Percentiles rank a stretch among this genome's conserved stretches.
phyloP scores from a whole-genome alignment of 805 yeast genomes.

The Crinitomyces ghanaensis region DNA sequence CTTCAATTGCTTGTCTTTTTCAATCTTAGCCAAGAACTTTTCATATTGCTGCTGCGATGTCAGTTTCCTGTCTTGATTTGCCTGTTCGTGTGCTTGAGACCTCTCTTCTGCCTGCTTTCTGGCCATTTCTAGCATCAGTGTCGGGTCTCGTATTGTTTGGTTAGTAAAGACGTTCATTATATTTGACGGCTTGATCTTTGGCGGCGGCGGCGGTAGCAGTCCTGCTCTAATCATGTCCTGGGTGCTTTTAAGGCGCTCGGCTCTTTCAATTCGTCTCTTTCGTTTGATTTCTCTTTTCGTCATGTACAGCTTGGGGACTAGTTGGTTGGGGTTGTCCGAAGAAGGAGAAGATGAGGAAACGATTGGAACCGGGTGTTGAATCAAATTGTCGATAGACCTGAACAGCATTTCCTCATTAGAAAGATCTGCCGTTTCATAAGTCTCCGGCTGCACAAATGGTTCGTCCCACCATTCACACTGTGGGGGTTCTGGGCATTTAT shows the following conservation, averaged over 20 bases:
- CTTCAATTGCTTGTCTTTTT: conserved; percentile 36
- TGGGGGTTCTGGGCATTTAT: conserved; percentile 43
- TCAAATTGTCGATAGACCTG: conserved; percentile 45
- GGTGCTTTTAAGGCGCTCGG: conserved; percentile 48
- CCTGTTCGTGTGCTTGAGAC: conserved; percentile 41
- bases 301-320: conserved; percentile 37
- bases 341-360: conserved; percentile 51
- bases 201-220: conserved; percentile 75
- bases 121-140: conserved; percentile 68
- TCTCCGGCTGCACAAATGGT: conserved; percentile 36
- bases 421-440: conserved; percentile 15
- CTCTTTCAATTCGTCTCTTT: conserved; percentile 58
- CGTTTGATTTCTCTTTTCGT: conserved; percentile 72
- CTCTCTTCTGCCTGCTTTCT: conserved; percentile 57
- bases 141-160: conserved; percentile 82
- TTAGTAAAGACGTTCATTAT: conserved; percentile 78
- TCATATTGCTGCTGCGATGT: conserved; percentile 45
- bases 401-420: background rate
- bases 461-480: conserved; percentile 84
- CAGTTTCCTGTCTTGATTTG: conserved; percentile 52
- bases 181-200: conserved; percentile 75
- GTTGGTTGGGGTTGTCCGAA: conserved; percentile 33
- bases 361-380: conserved; percentile 73
- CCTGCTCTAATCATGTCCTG: conserved; percentile 77
- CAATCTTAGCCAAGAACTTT: conserved; percentile 37